Evolutionary conservation across 495 filamentous ascomycete species (phyloP).

Genomic region (Penicillium soppii): DNA sequence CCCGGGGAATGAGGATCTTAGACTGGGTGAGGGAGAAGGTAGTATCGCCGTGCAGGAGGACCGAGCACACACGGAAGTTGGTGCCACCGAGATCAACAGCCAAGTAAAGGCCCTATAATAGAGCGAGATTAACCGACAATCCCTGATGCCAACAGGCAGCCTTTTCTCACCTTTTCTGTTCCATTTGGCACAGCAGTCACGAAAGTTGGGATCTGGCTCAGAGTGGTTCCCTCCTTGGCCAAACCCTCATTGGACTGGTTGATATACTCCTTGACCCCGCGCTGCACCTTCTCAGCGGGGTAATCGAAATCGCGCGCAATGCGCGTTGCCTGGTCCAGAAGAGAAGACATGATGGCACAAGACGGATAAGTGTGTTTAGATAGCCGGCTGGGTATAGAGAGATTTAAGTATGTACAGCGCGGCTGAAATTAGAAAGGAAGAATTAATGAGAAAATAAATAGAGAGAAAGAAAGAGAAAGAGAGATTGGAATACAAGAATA

Average conservation of each 20-base stretch:
- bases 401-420: conserved; percentile 5
- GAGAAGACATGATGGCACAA: conserved; percentile 36
- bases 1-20: conserved; percentile 86
- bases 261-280: conserved; percentile 80
- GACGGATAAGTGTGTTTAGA: conserved; percentile 5
- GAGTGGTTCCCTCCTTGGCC: conserved; percentile 68
- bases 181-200: conserved; percentile 96
- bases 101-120: conserved; percentile 78
- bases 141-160: not conserved
- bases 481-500: conserved; percentile 4
- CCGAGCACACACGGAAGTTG: conserved; percentile 96
- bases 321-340: conserved; percentile 71
- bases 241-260: conserved; percentile 86
- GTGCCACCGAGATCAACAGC: conserved; percentile 96
- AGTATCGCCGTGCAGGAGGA: conserved; percentile 85
- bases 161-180: conserved; percentile 70
- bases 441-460: conserved; percentile 5
- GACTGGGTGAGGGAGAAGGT: conserved; percentile 89
- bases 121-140: conserved; percentile 1
- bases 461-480: conserved; percentile 7
- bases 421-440: too few relatives aligned
- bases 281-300: conserved; percentile 71
- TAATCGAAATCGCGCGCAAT: conserved; percentile 88
- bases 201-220: conserved; percentile 96
- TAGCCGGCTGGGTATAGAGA: not conserved